Evolutionary conservation across 208 protist genomes (phyloP), one percentile per base, ranked within the genome.

Genomic region (Acanthamoeba castellanii): DNA sequence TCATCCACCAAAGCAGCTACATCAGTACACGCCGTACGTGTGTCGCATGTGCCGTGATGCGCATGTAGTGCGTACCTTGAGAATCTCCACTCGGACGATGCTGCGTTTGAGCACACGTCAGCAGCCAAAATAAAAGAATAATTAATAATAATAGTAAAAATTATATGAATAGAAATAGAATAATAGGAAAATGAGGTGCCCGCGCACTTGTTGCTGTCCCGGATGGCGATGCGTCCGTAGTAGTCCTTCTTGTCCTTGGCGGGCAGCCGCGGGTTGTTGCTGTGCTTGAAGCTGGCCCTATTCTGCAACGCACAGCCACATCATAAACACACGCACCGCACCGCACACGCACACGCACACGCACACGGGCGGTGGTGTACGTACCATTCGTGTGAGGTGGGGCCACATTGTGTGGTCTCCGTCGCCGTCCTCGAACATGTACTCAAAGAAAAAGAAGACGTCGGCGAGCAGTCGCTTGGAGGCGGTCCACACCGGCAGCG

Each of bases 361-460:
- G 7, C 13, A 7, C 20, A 11, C 11, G 30, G 27, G 66, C 13
- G 66, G 30, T n/a, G 66, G 66, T 7, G 20, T n/a, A n/a, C 30
- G 66, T 37, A 76, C 68, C 68, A 88, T 22, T 42, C 81, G 22
- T 88, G 81, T 88, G 50, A 88, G 55, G 20, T 32, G 25, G n/a
- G 81, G 81, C 81, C 81, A 88, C 6, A 11, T 3, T 20, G 81
- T 66, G 50, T 55, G 16, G 4, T 57, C 34, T 61, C 81, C 81
- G 32, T 55, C 81, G n/a, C 81, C 81, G 50, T 88, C 81, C 32
- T 88, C 81, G n/a, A 45, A 88, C 45, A 66, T 47, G 47, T 88
- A 88, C 81, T 88, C 81, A 57, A 88, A 88, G 81, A 88, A 88
- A 30, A 66, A 88, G 37, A 88, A 88, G n/a, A 88, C 81, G 37